These are phyloP conservation scores for Arachis hypogaea DNA, from an alignment of 306 rosid genomes.

Conservation along the genomic window DNA sequence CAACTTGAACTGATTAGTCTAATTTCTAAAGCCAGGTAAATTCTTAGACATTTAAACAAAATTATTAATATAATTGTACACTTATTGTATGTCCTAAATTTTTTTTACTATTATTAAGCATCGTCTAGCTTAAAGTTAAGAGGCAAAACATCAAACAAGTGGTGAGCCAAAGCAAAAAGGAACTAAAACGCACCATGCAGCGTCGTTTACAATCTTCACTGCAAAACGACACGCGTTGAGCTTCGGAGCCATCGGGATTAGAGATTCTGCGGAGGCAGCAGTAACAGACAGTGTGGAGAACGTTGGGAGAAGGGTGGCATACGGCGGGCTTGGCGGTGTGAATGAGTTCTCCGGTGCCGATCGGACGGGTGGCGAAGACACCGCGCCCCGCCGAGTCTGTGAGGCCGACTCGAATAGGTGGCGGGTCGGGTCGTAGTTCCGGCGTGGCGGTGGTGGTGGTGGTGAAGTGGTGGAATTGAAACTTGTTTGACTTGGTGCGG, in stretches of 20 bases:
- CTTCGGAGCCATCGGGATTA: slow-evolving; percentile 7
- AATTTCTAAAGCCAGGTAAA: too few relatives aligned
- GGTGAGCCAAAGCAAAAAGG: slow-evolving; percentile 8
- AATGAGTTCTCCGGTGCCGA: slow-evolving; percentile 70
- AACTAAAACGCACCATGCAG: slow-evolving; percentile 49
- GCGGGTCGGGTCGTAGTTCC: slow-evolving; percentile 48
- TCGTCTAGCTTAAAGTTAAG: background rate
- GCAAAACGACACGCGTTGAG: slow-evolving; percentile 52
- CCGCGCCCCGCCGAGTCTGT: slow-evolving; percentile 81
- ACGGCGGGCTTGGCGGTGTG: slow-evolving; percentile 79
- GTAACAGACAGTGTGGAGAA: slow-evolving; percentile 55
- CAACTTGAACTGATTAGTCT: background rate
- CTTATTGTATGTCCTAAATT: too few relatives aligned
- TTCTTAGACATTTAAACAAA: too few relatives aligned
- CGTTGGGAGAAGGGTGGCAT: slow-evolving; percentile 64
- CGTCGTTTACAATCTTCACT: slow-evolving; percentile 51
- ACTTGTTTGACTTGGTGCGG: slow-evolving; percentile 22
- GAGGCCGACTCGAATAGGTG: slow-evolving; percentile 72
- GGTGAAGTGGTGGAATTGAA: slow-evolving; percentile 37
- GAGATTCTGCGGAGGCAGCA: slow-evolving; percentile 63
- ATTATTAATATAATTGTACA: too few relatives aligned
- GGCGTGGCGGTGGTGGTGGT: background rate
- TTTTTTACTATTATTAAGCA: too few relatives aligned
- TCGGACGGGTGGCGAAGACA: slow-evolving; percentile 75
- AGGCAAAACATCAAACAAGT: slow-evolving; percentile 48